Evolutionary conservation across 2,329 filamentous ascomycete genomes (phyloP).

Genomic region (Xylariaceae sp.): DNA sequence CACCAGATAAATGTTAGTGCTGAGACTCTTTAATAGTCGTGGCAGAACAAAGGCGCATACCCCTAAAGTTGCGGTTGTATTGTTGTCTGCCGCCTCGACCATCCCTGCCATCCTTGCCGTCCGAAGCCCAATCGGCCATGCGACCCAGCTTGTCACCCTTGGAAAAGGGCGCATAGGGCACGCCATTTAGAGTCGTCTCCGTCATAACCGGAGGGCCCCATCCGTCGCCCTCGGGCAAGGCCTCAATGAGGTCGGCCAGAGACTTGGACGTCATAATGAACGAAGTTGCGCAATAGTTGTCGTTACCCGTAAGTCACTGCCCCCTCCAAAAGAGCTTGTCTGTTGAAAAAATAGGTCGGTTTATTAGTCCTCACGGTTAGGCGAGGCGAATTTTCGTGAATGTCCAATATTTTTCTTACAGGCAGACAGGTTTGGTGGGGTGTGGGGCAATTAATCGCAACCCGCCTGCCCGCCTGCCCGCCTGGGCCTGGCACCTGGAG

Average conservation of each 20-base stretch:
- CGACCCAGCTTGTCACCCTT: conserved; percentile 98
- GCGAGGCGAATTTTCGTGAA: conserved; percentile 31
- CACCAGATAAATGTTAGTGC: conserved; percentile 24
- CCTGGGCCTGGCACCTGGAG: background rate
- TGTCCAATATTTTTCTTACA: conserved; percentile 36
- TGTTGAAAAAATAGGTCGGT: background rate
- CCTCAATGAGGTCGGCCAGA: conserved; percentile 65
- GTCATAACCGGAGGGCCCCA: conserved; percentile 86
- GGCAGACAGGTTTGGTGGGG: conserved; percentile 36
- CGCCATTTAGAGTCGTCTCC: conserved; percentile 89
- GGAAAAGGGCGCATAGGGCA: conserved; percentile 96
- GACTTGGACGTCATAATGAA: conserved; percentile 32
- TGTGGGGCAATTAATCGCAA: conserved; percentile 31
- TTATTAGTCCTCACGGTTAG: conserved; percentile 10
- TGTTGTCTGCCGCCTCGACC: conserved; percentile 77
- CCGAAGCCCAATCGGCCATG: conserved; percentile 97
- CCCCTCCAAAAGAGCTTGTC: background rate
- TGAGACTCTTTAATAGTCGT: background rate
- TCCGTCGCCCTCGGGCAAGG: conserved; percentile 73
- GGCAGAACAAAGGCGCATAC: conserved; percentile 49
- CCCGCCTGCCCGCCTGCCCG: background rate
- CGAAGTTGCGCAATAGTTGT: background rate
- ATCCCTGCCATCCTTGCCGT: conserved; percentile 80
- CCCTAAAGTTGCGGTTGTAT: conserved; percentile 92
- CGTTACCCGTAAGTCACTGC: background rate